Base-by-base conservation (phyloP, 345 rosid genomes). In the Trapa bicornis region DNA sequence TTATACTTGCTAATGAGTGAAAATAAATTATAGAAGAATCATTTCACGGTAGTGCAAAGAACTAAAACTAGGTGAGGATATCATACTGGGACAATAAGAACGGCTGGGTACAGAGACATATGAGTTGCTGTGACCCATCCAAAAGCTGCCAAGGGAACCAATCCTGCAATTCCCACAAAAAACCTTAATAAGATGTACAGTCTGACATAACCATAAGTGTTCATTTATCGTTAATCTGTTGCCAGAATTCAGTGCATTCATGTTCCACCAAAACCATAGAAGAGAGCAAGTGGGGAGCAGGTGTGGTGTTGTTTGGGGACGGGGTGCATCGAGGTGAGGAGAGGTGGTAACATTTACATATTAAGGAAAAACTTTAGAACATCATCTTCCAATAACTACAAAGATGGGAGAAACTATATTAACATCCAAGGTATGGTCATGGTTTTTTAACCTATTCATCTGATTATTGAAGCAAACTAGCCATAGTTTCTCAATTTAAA, bases 71-170 rank as follows among this genome's bases (percentile, higher is more conserved):
- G 38, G 5, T 38, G 8, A 22, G 47, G 37, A 52, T 22, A 22
- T 36, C 81, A 71, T 85, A 91, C 97, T n/a, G 96, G 99, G 75
- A 91, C 81, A 1, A 84, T 73, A 69, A 91, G 81, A 62, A 86
- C 72, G 61, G 78, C 87, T 52, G 97, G 96, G 75, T 91, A 87
- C 70, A 94, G 91, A 70, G 96, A 94, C 73, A 89, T 68, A 78
- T 94, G 97, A 16, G 89, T 83, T 64, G 97, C 93, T 76, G 91
- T 79, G 76, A 91, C 93, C 85, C 91, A 85, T 68, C 91, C 97
- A 82, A 94, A 91, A 58, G 96, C 93, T 75, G 99, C 96, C 82
- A 89, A 69, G 43, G 93, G 87, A 74, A 85, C 83, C 65, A 77
- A 57, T 74, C 96, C 99, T 94, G 66, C 62, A 60, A 36, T 67